Evolutionary conservation across 2,329 filamentous ascomycete species (phyloP), one percentile per base, ranked within the genome.

Genomic region (Zasmidium angulare): DNA sequence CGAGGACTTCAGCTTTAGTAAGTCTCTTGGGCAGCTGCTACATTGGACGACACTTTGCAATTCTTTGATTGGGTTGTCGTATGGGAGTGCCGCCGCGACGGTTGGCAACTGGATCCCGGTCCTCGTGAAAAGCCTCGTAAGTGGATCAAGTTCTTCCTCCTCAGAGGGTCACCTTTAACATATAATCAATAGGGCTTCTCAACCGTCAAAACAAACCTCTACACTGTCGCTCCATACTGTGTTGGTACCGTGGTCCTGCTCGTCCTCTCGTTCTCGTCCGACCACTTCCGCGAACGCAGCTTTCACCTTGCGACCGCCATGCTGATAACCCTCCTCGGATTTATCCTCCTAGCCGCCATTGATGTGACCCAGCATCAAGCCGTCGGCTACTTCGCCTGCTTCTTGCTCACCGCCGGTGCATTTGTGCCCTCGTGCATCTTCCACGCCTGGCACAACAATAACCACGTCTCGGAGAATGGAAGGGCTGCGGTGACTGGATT

Each of bases 391-490:
- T 91, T 86, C 64, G 88, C 89, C 3, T 86, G 83, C 56, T 93
- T 92, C 73, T 89, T 92, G 87, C 91, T 92, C 88, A 89, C 86
- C 11, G 91, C 88, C 71, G 89, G 89, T 17, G 90, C 88, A 0
- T 87, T 86, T 0, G 89, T 89, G 0, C 89, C 90, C 0, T 89
- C 86, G 0, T 89, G 91, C 9, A 78, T 93, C 12, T 78, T 87
- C 14, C 77, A 86, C 65, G 79, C 85, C 58, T 88, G 86, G 87
- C 92, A 91, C 76, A 93, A 90, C 76, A 93, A 93, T 78, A 93
- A 93, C 71, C 83, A 91, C 57, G 89, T 89, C 0, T 84, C 93
- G 68, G 90, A 93, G 74, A 87, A 87, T 59, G 84, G 86, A 43
- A 86, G 89, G 50, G 81, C 91, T 3, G 80, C 87, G 0, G 78